Conservation (phyloP, 345 rosid species). For the Eutrema japonicum region DNA sequence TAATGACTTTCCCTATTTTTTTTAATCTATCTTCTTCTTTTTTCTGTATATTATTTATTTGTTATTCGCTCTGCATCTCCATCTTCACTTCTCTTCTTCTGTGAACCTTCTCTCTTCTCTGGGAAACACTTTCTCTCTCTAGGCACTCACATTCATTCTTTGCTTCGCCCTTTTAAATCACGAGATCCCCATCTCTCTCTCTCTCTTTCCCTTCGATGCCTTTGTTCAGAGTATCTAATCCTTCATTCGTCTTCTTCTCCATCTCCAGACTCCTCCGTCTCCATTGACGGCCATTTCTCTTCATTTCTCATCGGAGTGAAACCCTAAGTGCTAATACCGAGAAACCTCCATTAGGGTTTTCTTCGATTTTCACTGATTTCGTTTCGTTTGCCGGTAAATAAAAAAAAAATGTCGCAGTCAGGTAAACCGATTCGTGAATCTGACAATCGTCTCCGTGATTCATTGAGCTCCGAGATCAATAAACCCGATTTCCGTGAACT, state of each 20-base stretch:
- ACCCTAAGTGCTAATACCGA: conserved; percentile 20
- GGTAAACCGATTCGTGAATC: conserved; percentile 53
- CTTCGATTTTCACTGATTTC: conserved; percentile 4
- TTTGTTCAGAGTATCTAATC: conserved; percentile 33
- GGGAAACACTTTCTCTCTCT: conserved; percentile 38
- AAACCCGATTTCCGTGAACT: conserved; percentile 96
- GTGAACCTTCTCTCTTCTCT: conserved; percentile 44
- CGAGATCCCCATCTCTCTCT: conserved; percentile 70
- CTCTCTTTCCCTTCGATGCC: conserved; percentile 19
- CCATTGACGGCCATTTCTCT: conserved; percentile 51
- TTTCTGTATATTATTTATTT: neutral
- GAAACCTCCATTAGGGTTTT: conserved; percentile 17
- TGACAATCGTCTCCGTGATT: conserved; percentile 62
- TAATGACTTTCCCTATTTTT: neutral
- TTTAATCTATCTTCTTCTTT: neutral
- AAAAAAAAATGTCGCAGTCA: conserved; percentile 61
- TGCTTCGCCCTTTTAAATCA: conserved; percentile 68
- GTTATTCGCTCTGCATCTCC: conserved; percentile 33
- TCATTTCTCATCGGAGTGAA: conserved; percentile 15
- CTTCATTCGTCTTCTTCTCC: conserved; percentile 29
- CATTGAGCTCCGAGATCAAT: conserved; percentile 60
- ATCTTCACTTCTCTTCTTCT: conserved; percentile 46
- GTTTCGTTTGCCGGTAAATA: neutral
- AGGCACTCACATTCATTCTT: conserved; percentile 63
- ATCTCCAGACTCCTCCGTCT: conserved; percentile 38